Base-by-base conservation (phyloP, 1,139 yeast species). In the Candida buenavistaensis region DNA sequence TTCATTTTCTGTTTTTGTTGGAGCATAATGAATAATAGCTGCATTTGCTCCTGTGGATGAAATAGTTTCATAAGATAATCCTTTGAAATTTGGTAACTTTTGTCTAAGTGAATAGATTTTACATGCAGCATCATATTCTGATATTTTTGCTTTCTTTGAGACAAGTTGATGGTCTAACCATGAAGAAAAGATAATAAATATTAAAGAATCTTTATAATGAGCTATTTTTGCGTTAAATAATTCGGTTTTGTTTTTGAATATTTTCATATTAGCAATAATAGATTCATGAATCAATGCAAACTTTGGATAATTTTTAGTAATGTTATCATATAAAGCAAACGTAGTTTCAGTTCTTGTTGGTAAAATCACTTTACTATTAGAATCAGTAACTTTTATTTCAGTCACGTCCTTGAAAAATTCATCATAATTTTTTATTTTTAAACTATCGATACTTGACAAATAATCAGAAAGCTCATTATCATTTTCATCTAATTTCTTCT, bases 21-120 rank as follows among this genome's bases (percentile, higher is more conserved):
- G 82, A 2, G 75, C 72, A 48, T 77, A 77, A 45, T 77, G 82
- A 24, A 75, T 72, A 22, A 77, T 62, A 1, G 82, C 69, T 2
- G 75, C 75, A 47, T 77, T 77, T 7, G 79, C 52, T 2, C 82
- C 82, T 1, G 77, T 51, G 5, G 80, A 72, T 1, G 79, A 69
- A 25, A 77, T 77, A 1, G 80, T 71, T 35, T 68, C 78, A 46
- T 74, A 77, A 1, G 80, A 72, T 20, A 73, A 59, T 0, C 80
- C 78, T 45, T 68, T 68, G 48, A 72, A 77, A 42, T 73, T 61
- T 2, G 75, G 72, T 36, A 73, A 53, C 28, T 56, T 53, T 4
- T 57, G 44, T 33, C 82, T 54, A 25, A 72, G 70, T 10, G 63
- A 44, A 35, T 55, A 68, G 3, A 69, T 64, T 38, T 70, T 69